Percentiles rank a stretch among this genome's conserved stretches.
phyloP scores from a whole-genome alignment of 371 early-diverging fungal species.

The Syncephalastrum contaminatum region DNA sequence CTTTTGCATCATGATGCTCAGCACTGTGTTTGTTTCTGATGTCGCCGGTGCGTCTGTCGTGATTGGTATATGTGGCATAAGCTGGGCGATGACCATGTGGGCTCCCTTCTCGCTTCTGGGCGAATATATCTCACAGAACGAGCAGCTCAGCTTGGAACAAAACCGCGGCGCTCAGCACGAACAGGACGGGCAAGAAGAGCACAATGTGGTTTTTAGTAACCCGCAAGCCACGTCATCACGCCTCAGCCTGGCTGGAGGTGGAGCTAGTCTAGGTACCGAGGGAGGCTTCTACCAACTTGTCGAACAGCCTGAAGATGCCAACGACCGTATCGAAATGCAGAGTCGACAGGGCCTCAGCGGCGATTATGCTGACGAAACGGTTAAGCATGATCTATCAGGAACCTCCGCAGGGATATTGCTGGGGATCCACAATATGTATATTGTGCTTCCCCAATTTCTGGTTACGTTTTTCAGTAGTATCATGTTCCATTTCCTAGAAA shows the following conservation, averaged over 20 bases:
- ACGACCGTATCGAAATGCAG: slow-evolving; percentile 16
- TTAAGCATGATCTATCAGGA: not conserved
- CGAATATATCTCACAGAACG: slow-evolving; percentile 67
- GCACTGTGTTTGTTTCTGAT: slow-evolving; percentile 58
- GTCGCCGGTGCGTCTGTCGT: slow-evolving; percentile 55
- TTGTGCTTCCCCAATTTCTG: slow-evolving; percentile 91
- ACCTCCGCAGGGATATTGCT: slow-evolving; percentile 79
- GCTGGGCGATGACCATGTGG: slow-evolving; percentile 92
- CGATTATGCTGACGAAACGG: not conserved
- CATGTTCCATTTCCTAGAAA: slow-evolving; percentile 69
- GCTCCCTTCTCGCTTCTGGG: slow-evolving; percentile 91
- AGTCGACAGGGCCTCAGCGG: not conserved
- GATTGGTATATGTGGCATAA: slow-evolving; percentile 75
- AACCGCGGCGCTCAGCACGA: slow-evolving; percentile 3
- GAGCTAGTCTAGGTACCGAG: slow-evolving; percentile 32
- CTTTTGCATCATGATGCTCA: slow-evolving; percentile 68
- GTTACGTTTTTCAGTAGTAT: slow-evolving; percentile 73
- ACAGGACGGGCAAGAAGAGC: not conserved
- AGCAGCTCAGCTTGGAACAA: slow-evolving; percentile 7
- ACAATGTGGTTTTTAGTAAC: not conserved
- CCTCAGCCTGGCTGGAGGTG: slow-evolving; percentile 26
- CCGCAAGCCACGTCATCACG: slow-evolving; percentile 21
- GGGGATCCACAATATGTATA: slow-evolving; percentile 94
- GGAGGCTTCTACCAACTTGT: slow-evolving; percentile 41
- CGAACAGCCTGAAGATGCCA: slow-evolving; percentile 16